A percentile compares a stretch with the other conserved stretches of the same genome.
Evolutionary conservation across 2,329 filamentous ascomycete species (phyloP).

Genomic region (Apiospora aurea): DNA sequence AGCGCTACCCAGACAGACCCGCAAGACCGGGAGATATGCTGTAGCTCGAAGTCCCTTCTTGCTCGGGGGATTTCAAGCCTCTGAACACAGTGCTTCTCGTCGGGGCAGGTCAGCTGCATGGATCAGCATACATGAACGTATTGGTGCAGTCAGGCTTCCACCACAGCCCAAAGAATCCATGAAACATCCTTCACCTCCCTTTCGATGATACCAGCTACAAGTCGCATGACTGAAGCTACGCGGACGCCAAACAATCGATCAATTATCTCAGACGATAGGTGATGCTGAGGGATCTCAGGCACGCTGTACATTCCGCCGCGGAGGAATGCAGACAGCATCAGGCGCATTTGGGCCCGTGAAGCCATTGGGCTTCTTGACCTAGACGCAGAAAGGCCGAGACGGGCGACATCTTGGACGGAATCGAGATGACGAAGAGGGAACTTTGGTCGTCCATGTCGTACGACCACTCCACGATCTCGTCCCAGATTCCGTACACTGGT

Average conservation of each 20-base stretch:
- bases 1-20: background rate
- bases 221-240: background rate
- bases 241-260: background rate
- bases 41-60: background rate
- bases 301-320: background rate
- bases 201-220: background rate
- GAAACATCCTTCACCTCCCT: background rate
- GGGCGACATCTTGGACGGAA: background rate
- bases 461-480: background rate
- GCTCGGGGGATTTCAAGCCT: background rate
- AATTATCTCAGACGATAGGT: background rate
- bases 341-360: background rate
- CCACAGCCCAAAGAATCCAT: background rate
- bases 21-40: background rate
- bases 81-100: background rate
- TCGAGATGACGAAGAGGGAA: background rate
- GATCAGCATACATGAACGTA: background rate
- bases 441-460: background rate
- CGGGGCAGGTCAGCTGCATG: background rate
- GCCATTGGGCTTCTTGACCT: background rate
- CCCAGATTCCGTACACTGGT: constrained; percentile 27
- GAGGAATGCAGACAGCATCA: background rate
- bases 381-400: background rate
- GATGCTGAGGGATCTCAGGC: background rate
- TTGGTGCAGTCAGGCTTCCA: background rate